Base-by-base conservation (phyloP, 2,329 filamentous ascomycete genomes). In the Arthroderma sp. region DNA sequence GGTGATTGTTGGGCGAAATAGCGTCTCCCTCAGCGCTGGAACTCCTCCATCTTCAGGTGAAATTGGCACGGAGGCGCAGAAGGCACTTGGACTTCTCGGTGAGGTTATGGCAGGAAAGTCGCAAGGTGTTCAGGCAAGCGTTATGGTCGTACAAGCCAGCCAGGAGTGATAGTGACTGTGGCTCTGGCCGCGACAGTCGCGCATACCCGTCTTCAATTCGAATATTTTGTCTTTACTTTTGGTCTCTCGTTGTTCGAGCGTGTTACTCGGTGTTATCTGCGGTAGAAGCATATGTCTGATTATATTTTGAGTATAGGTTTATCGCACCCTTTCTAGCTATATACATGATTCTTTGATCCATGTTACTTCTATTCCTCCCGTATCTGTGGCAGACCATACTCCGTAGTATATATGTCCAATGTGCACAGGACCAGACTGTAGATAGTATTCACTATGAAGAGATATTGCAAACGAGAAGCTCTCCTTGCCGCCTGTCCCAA, bases 61-160 rank as follows among this genome's bases (percentile, higher is more conserved):
- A 49, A 56, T 60, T 31, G 58, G 61, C 2, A 41, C 51, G 4
- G 61, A 63, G 28, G 55, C 58, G 1, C 47, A 52, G 2, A 52
- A 50, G 34, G 58, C 54, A 10, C 46, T 67, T 22, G 64, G 65
- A 4, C 49, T 55, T 1, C 47, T 66, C 3, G 62, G 58, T 2
- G 57, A 62, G 9, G 60, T 57, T 4, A 57, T 69, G 58, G 69
- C 71, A 46, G 61, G 82, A n/a, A 71, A 78, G 37, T 70, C 70
- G 42, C 69, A 68, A 38, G 73, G 71, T 8, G 61, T 83, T n/a
- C 73, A 71, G 50, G 77, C 80, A 0, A 85, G 82, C 59, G 64
- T 87, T 28, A 65, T 87, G 43, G 74, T 87, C 44, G 71, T 88
- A 29, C 79, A 85, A 62, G 81, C 80, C 33, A 68, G 42, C 6